Evolutionary conservation across 2,329 filamentous ascomycete genomes (phyloP).

Genomic region (Colletotrichum sp.): DNA sequence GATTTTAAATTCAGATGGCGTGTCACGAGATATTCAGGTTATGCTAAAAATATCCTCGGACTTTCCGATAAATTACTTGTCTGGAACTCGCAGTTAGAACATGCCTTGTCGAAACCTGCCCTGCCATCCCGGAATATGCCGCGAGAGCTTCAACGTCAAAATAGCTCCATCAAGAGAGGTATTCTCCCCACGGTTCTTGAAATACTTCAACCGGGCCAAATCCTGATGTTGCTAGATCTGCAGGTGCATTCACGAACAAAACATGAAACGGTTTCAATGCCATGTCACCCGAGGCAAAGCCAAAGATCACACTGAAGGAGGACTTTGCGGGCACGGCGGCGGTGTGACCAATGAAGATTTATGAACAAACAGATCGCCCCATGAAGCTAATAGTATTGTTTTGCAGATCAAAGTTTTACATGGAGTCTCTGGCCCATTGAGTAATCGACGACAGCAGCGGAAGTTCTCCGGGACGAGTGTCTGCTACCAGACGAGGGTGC

Average conservation of each 20-base stretch:
- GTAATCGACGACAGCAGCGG: not conserved
- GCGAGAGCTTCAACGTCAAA: not conserved
- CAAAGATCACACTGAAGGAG: not conserved
- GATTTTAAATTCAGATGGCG: not conserved
- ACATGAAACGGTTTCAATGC: not conserved
- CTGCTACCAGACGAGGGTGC: not conserved
- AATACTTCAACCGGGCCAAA: not conserved
- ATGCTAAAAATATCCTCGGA: not conserved
- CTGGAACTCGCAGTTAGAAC: not conserved
- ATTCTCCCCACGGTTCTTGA: not conserved
- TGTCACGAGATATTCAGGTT: not conserved
- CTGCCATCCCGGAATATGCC: not conserved
- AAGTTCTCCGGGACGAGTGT: not conserved
- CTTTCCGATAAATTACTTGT: not conserved
- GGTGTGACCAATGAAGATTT: not conserved
- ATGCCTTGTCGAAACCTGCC: not conserved
- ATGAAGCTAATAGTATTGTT: not conserved
- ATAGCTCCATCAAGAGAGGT: not conserved
- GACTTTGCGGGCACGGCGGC: not conserved
- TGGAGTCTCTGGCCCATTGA: not conserved
- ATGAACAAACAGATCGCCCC: not conserved
- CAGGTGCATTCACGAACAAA: not conserved
- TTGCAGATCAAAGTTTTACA: not conserved
- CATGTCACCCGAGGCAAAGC: not conserved
- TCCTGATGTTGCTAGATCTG: not conserved